A percentile compares a stretch with the other conserved stretches of the same genome.
Conservation (phyloP, 495 filamentous ascomycete species). For the Xylaria cubensis region DNA sequence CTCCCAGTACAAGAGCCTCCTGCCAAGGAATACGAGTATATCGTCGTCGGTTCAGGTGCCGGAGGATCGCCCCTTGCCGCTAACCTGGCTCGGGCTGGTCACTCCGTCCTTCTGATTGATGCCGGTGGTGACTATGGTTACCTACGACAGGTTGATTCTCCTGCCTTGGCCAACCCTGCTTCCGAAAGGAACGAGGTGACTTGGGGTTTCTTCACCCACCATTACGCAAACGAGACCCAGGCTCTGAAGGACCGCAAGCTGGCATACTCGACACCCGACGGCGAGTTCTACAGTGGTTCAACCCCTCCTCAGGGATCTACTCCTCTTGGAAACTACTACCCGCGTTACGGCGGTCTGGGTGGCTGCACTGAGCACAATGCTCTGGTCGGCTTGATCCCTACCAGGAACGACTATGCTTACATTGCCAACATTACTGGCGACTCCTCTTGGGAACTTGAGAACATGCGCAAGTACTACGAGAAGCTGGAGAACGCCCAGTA, state of each 20-base stretch:
- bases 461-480: conserved; percentile 58
- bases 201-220: conserved; percentile 59
- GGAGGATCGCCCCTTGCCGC: conserved; percentile 68
- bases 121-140: conserved; percentile 30
- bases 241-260: conserved; percentile 55
- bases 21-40: conserved; percentile 61
- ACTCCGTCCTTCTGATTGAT: conserved; percentile 45
- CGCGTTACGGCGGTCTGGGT: conserved; percentile 55
- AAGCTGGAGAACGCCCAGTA: conserved; percentile 63
- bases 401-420: conserved; percentile 52
- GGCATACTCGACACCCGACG: conserved; percentile 50
- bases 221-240: conserved; percentile 49
- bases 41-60: conserved; percentile 69
- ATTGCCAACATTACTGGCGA: conserved; percentile 59
- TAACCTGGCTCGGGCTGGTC: conserved; percentile 62
- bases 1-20: neutral
- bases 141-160: conserved; percentile 38
- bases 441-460: conserved; percentile 49
- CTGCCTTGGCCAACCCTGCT: conserved; percentile 46
- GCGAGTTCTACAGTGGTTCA: conserved; percentile 46
- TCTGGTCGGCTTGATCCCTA: conserved; percentile 50
- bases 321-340: conserved; percentile 57
- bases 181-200: conserved; percentile 49
- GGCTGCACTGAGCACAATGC: conserved; percentile 60
- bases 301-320: conserved; percentile 49